Percentiles rank a stretch among this genome's conserved stretches.
Evolutionary conservation across 345 rosid genomes (phyloP).

Genomic region (Citrus sp.): DNA sequence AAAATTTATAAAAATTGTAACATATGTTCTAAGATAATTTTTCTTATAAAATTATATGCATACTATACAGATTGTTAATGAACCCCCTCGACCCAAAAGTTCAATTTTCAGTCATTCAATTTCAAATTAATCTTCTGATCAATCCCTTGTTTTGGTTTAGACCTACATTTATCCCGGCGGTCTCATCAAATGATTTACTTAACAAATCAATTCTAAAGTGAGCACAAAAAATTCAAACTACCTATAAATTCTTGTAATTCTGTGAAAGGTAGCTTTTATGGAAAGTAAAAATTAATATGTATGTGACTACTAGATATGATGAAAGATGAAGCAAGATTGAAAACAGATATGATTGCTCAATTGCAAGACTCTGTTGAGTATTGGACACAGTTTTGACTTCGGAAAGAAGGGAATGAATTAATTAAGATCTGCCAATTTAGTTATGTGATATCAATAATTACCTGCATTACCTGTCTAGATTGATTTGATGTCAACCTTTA

Average conservation of each 20-base stretch:
- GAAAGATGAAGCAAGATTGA: background rate
- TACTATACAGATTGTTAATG: too few species aligned
- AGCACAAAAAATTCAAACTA: background rate
- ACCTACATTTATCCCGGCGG: background rate
- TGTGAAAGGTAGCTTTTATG: background rate
- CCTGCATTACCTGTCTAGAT: background rate
- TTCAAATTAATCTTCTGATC: background rate
- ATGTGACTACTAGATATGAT: background rate
- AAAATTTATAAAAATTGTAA: too few species aligned
- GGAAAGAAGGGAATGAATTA: background rate
- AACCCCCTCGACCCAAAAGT: background rate
- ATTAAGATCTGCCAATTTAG: background rate
- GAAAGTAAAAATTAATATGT: background rate
- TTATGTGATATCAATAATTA: background rate
- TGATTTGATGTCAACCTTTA: background rate
- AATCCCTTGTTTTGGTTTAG: background rate
- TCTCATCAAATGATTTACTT: background rate
- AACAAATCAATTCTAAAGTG: background rate
- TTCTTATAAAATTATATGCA: too few species aligned
- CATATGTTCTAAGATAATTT: too few species aligned
- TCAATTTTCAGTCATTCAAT: too few species aligned
- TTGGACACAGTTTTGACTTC: background rate
- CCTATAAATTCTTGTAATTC: background rate
- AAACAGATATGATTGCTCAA: background rate
- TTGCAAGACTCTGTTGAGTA: background rate